These are phyloP conservation scores for Umbelopsis ramanniana DNA, from an alignment of 192 early-diverging fungal species.

Conservation along the genomic window DNA sequence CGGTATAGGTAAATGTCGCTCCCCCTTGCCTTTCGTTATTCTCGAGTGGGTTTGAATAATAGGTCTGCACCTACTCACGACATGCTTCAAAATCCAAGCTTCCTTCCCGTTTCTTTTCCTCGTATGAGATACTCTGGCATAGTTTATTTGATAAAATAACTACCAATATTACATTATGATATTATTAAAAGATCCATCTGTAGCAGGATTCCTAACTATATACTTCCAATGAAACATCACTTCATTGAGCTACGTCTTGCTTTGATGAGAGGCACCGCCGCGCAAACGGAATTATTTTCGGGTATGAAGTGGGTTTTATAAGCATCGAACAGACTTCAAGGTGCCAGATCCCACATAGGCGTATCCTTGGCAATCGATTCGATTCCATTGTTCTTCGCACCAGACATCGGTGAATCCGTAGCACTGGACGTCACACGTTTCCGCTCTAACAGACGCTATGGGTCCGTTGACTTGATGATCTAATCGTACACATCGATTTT, in stretches of 20 bases:
- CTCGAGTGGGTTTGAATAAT: too few relatives aligned
- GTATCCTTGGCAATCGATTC: background rate
- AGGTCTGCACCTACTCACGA: too few relatives aligned
- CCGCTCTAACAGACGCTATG: background rate
- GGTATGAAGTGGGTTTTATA: background rate
- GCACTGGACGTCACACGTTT: background rate
- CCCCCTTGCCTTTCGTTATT: too few relatives aligned
- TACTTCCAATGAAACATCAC: background rate
- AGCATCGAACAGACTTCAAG: conserved; percentile 1
- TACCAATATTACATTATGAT: background rate
- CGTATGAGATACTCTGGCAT: background rate
- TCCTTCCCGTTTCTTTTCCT: background rate
- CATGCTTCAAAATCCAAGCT: background rate
- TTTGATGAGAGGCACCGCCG: background rate
- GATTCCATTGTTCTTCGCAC: conserved; percentile 7
- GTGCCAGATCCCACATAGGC: background rate
- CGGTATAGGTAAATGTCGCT: too few relatives aligned
- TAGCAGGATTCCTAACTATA: background rate
- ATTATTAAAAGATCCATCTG: background rate
- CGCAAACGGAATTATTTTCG: background rate
- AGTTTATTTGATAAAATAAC: background rate
- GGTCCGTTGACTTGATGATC: background rate
- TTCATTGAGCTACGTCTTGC: background rate
- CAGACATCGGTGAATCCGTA: background rate
- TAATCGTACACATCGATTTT: background rate